Evolutionary conservation across 2,329 filamentous ascomycete species (phyloP).

Genomic region (Claviceps cyperi): DNA sequence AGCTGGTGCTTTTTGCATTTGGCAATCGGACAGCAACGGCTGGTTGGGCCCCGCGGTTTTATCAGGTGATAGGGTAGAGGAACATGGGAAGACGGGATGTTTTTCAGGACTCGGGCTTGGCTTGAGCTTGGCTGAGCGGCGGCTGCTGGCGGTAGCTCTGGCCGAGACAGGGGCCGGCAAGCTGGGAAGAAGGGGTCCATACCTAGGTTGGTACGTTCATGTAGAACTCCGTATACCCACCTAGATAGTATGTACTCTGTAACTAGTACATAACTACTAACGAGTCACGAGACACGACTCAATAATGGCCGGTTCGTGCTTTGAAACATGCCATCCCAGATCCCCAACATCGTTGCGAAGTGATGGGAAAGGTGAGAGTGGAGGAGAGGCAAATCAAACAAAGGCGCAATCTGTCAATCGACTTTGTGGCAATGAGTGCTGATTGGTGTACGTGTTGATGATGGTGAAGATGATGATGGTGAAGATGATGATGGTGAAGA

Average conservation of each 20-base stretch:
- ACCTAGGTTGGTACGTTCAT: too few species aligned
- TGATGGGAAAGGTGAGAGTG: not conserved
- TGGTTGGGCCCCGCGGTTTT: slow-evolving; percentile 5
- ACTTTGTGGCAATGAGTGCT: not conserved
- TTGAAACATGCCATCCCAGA: too few species aligned
- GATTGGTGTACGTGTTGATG: not conserved
- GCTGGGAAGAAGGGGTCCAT: not conserved
- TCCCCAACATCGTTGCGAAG: not conserved
- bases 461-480: not conserved
- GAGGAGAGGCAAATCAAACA: not conserved
- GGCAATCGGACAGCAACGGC: not conserved
- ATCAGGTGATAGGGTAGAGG: slow-evolving; percentile 7
- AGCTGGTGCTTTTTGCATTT: too few species aligned
- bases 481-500: not conserved
- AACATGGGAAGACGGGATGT: slow-evolving; percentile 2
- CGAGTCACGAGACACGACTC: too few species aligned
- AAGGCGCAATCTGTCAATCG: not conserved
- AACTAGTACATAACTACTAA: too few species aligned
- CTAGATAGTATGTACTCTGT: too few species aligned
- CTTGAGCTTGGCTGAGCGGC: not conserved
- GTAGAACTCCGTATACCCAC: too few species aligned
- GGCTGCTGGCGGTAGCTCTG: slow-evolving; percentile 6
- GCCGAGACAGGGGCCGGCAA: slow-evolving; percentile 5
- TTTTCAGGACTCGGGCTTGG: not conserved
- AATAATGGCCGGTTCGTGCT: too few species aligned